phyloP scores from a whole-genome alignment of 345 rosid genomes.

The Citrus hindsii region DNA sequence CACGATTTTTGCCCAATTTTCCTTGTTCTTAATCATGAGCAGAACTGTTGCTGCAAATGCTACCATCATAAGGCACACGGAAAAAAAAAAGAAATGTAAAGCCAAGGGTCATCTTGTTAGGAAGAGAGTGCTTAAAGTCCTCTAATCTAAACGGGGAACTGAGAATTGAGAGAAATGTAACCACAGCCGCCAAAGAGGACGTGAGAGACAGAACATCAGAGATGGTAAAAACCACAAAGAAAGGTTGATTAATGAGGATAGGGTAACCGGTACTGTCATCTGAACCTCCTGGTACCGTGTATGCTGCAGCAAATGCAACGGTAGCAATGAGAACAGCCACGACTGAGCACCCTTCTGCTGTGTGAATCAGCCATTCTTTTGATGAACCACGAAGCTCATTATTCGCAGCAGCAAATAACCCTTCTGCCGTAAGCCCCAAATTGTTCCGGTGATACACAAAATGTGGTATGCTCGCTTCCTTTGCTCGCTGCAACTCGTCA shows the following conservation, averaged over 20 bases:
- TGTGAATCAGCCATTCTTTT: slow-evolving; percentile 19
- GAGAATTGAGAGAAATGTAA: slow-evolving; percentile 23
- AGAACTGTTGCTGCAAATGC: slow-evolving; percentile 1
- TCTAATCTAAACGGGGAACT: slow-evolving; percentile 7
- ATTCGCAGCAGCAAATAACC: not conserved
- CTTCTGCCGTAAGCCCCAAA: not conserved
- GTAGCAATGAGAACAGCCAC: slow-evolving; percentile 26
- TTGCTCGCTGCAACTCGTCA: not conserved
- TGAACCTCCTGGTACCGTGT: slow-evolving; percentile 26
- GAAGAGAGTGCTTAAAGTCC: slow-evolving; percentile 7
- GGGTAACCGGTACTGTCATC: slow-evolving; percentile 18
- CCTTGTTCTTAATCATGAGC: too few relatives aligned
- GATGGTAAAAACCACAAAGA: slow-evolving; percentile 14
- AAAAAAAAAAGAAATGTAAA: not conserved
- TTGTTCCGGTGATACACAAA: slow-evolving; percentile 7
- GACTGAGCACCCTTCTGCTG: slow-evolving; percentile 20
- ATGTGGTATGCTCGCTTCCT: not conserved
- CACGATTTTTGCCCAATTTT: too few relatives aligned
- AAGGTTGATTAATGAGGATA: slow-evolving; percentile 9
- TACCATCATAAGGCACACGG: slow-evolving; percentile 1
- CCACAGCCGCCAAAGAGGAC: slow-evolving; percentile 13
- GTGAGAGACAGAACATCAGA: slow-evolving; percentile 19
- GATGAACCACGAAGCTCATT: not conserved
- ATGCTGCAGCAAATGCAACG: slow-evolving; percentile 27
- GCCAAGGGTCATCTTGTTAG: not conserved